Conservation (phyloP, 2,329 filamentous ascomycete species). For the Dendrostoma leiphaemia region DNA sequence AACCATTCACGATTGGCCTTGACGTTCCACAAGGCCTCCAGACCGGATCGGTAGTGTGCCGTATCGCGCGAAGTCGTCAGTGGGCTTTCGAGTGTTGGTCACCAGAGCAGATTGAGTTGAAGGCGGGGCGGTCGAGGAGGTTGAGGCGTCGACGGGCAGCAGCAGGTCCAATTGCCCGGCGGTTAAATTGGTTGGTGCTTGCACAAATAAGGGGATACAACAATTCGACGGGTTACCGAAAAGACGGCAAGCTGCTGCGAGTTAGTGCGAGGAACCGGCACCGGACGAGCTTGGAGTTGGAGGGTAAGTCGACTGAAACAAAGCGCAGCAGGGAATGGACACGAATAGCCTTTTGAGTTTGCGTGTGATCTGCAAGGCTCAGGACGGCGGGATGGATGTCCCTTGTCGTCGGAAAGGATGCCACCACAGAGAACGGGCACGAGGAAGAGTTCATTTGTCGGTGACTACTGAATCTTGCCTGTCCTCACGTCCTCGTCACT, state of each 20-base stretch:
- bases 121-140: neutral
- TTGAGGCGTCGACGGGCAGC: neutral
- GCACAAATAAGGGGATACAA: conserved; percentile 1
- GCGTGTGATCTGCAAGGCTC: conserved; percentile 12
- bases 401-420: neutral
- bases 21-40: conserved; percentile 1
- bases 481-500: neutral
- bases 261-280: conserved; percentile 14
- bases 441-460: neutral
- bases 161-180: conserved; percentile 2
- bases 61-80: conserved; percentile 9
- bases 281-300: too few species aligned
- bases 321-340: conserved; percentile 7
- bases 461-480: neutral
- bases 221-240: conserved; percentile 1
- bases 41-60: conserved; percentile 8
- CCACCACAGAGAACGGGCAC: neutral
- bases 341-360: neutral
- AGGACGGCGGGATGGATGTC: neutral
- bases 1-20: conserved; percentile 8
- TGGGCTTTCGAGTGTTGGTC: neutral
- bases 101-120: neutral
- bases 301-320: conserved; percentile 15
- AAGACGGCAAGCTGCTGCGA: conserved; percentile 13
- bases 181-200: neutral